Evolutionary conservation across 2,329 filamentous ascomycete species (phyloP).

Genomic region (Colletotrichum tofieldiae): DNA sequence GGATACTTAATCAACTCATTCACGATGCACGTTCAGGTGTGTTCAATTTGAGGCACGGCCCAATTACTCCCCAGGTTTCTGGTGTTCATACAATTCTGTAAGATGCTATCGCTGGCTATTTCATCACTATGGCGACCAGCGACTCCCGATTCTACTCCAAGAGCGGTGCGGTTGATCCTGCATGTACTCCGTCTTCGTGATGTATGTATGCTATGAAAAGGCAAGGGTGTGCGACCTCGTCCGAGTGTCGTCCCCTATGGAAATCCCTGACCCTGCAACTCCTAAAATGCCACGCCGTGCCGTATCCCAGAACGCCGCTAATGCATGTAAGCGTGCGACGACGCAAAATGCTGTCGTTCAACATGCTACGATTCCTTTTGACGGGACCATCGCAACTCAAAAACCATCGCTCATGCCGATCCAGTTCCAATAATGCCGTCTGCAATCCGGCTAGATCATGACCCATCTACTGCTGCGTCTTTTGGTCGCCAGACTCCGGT

Average conservation of each 20-base stretch:
- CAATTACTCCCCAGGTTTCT: background rate
- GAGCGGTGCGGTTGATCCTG: constrained; percentile 11
- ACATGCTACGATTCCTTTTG: constrained; percentile 12
- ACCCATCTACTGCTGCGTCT: constrained; percentile 9
- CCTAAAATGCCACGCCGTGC: constrained; percentile 30
- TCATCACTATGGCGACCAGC: background rate
- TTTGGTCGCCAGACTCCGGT: constrained; percentile 14
- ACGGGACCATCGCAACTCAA: background rate
- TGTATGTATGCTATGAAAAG: constrained; percentile 9
- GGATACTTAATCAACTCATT: background rate
- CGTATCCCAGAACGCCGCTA: constrained; percentile 30
- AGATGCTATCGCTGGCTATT: background rate
- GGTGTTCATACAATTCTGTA: background rate
- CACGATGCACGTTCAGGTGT: background rate
- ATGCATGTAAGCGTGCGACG: constrained; percentile 33
- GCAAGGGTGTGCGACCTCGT: background rate
- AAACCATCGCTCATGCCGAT: constrained; percentile 3
- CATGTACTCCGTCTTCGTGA: constrained; percentile 25
- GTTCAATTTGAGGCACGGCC: background rate
- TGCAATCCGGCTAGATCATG: background rate
- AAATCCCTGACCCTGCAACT: constrained; percentile 27
- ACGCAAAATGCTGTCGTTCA: constrained; percentile 24
- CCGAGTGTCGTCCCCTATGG: constrained; percentile 15
- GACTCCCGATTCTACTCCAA: background rate
- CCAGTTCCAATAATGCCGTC: constrained; percentile 1